Conservation (phyloP, 768 basidiomycete species). For the Roridomyces roridus region DNA sequence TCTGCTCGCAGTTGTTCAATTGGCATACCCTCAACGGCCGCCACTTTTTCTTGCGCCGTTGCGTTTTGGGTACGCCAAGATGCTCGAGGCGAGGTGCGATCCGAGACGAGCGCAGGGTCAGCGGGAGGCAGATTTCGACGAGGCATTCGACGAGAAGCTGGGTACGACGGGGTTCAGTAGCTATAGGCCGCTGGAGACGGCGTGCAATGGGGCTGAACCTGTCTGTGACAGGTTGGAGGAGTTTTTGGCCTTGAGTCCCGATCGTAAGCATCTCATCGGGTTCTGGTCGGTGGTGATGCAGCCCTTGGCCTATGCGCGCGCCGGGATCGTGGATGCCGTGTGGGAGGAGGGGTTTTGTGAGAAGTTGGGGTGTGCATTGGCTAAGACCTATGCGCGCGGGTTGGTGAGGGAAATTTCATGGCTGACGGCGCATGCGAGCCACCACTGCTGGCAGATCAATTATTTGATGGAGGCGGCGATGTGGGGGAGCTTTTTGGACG, state of each 20-base stretch:
- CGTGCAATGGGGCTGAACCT: slow-evolving; percentile 7
- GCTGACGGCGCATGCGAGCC: slow-evolving; percentile 10
- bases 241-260: slow-evolving; percentile 1
- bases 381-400: slow-evolving; percentile 5
- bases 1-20: background rate
- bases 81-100: background rate
- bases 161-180: slow-evolving; percentile 14
- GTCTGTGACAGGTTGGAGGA: background rate
- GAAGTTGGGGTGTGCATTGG: slow-evolving; percentile 1
- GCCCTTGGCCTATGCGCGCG: slow-evolving; percentile 8
- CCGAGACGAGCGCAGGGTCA: background rate
- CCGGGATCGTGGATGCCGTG: background rate
- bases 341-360: slow-evolving; percentile 8
- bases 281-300: slow-evolving; percentile 4
- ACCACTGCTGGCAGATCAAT: slow-evolving; percentile 17
- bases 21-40: slow-evolving; percentile 12
- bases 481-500: slow-evolving; percentile 16
- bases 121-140: slow-evolving; percentile 15
- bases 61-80: slow-evolving; percentile 7
- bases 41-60: slow-evolving; percentile 12
- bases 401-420: slow-evolving; percentile 11
- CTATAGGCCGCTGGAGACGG: slow-evolving; percentile 2
- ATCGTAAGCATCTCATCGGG: background rate
- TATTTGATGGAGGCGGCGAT: slow-evolving; percentile 17
- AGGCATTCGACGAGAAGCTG: slow-evolving; percentile 10